phyloP scores from a whole-genome alignment of 106 monocot species.

The Agapanthus africanus region DNA sequence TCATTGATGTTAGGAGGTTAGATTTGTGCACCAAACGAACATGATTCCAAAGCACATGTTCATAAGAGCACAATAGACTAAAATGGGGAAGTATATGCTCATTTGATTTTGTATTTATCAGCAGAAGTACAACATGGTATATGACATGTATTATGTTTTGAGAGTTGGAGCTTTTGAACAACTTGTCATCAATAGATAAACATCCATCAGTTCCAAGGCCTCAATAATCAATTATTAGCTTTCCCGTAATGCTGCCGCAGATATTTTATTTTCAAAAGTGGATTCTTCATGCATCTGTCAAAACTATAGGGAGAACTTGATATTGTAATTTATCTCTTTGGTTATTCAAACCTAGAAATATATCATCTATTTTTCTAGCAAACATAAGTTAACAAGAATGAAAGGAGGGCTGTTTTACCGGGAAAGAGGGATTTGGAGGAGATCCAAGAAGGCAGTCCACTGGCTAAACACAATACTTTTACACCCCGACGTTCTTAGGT shows the following conservation, averaged over 20 bases:
- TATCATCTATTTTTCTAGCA: not conserved
- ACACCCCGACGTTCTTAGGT: constrained; percentile 46
- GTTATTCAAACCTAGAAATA: not conserved
- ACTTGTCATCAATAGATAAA: not conserved
- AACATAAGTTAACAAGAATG: not conserved
- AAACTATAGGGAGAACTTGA: not conserved
- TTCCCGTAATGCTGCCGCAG: not conserved
- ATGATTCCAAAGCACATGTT: not conserved
- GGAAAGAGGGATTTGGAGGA: constrained; percentile 81
- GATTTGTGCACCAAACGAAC: not conserved
- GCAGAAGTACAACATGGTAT: not conserved
- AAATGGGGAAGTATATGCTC: not conserved
- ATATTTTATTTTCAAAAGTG: not conserved
- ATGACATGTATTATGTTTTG: not conserved
- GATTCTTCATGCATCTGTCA: not conserved
- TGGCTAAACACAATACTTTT: constrained; percentile 99
- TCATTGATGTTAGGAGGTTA: not conserved
- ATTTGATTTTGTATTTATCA: not conserved
- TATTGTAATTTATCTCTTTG: not conserved
- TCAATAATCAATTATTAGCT: not conserved
- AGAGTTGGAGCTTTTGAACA: not conserved
- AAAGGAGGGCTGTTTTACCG: constrained; percentile 32
- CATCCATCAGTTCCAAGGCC: not conserved
- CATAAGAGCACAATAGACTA: not conserved
- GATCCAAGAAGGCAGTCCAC: constrained; percentile 98